These are phyloP conservation scores for Dryadomyces quercivorus DNA, from an alignment of 2,329 filamentous ascomycete genomes.

Conservation along the genomic window DNA sequence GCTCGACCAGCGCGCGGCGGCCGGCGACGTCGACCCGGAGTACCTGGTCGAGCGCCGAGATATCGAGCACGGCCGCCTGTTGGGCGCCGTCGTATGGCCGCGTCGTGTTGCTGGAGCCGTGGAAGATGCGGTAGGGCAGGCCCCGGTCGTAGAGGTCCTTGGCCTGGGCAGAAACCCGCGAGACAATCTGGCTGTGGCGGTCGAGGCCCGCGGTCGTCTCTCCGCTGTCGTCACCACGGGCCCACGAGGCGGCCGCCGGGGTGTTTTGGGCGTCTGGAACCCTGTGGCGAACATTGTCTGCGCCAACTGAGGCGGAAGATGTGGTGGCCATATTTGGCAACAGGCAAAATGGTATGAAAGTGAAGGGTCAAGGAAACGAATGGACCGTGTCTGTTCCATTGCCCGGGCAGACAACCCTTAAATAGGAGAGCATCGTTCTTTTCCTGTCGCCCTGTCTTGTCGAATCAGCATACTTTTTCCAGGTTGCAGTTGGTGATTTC, in stretches of 20 bases:
- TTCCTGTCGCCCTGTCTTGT: too few species aligned
- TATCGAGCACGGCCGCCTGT: slow-evolving; percentile 37
- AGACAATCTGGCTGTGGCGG: slow-evolving; percentile 34
- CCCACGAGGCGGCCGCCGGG: not conserved
- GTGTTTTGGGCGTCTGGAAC: too few species aligned
- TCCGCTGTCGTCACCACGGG: not conserved
- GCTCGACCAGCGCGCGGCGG: slow-evolving; percentile 56
- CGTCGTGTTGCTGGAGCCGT: slow-evolving; percentile 68
- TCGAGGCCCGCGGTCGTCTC: slow-evolving; percentile 21
- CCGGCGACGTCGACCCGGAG: slow-evolving; percentile 44
- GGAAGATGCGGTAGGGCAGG: slow-evolving; percentile 59
- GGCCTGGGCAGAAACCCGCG: slow-evolving; percentile 20
- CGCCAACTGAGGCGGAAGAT: too few species aligned
- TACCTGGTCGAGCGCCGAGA: slow-evolving; percentile 50
- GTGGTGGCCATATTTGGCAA: too few species aligned
- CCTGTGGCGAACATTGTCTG: too few species aligned
- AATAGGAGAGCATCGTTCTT: too few species aligned
- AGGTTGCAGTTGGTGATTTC: too few species aligned
- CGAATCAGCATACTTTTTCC: too few species aligned
- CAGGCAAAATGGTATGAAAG: too few species aligned
- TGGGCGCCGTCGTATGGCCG: slow-evolving; percentile 29
- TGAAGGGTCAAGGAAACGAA: too few species aligned
- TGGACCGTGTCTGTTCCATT: too few species aligned
- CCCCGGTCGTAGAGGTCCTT: slow-evolving; percentile 32
- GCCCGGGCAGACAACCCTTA: too few species aligned